Evolutionary conservation across 208 protist genomes (phyloP).

Genomic region (Crithidia thermophila): DNA sequence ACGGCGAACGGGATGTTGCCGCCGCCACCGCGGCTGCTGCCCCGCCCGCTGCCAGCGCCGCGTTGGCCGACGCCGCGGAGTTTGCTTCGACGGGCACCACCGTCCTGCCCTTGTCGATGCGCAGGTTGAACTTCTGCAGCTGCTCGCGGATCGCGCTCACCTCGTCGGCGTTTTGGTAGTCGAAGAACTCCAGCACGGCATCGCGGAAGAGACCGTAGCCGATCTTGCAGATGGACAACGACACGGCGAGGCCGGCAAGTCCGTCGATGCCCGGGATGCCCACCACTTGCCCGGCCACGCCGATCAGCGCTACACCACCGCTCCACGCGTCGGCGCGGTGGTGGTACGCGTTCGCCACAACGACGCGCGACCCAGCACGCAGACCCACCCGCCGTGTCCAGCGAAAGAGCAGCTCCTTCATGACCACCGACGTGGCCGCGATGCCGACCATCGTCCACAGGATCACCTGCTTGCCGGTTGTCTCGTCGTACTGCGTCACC

Average conservation of each 20-base stretch:
- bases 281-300: conserved; percentile 69
- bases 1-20: neutral
- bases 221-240: conserved; percentile 79
- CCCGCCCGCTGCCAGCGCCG: neutral
- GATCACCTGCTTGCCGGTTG: conserved; percentile 54
- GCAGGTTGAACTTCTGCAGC: conserved; percentile 62
- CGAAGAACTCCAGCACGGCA: conserved; percentile 85
- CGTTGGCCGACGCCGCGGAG: neutral
- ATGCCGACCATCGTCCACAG: conserved; percentile 87
- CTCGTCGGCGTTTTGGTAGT: conserved; percentile 78
- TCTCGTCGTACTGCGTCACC: conserved; percentile 54
- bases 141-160: conserved; percentile 57
- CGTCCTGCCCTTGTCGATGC: conserved; percentile 18
- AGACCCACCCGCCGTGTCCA: conserved; percentile 79
- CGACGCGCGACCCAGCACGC: conserved; percentile 77
- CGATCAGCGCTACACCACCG: conserved; percentile 79
- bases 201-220: conserved; percentile 68
- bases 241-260: conserved; percentile 76
- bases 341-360: conserved; percentile 90
- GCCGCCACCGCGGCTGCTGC: neutral
- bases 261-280: conserved; percentile 82
- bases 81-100: conserved; percentile 3
- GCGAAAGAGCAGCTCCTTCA: conserved; percentile 83
- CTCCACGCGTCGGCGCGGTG: conserved; percentile 91
- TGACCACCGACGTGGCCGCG: conserved; percentile 62